A percentile compares a stretch with the other conserved stretches of the same genome.
phyloP scores from a whole-genome alignment of 2,329 filamentous ascomycete species.

The Cladosporium sphaerospermum region DNA sequence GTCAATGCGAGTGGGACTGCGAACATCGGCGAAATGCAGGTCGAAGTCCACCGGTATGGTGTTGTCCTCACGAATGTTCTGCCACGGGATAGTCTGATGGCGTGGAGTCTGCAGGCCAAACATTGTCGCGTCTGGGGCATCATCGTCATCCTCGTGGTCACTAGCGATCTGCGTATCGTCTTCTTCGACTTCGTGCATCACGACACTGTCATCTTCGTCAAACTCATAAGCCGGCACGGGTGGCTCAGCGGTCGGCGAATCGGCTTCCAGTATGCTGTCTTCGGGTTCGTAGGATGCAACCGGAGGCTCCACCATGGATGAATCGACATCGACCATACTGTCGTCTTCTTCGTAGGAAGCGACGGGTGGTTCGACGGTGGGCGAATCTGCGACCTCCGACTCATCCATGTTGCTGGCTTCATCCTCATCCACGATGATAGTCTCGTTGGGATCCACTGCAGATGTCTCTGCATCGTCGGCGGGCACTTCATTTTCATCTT shows the following conservation, averaged over 20 bases:
- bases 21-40: constrained; percentile 13
- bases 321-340: neutral
- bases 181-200: neutral
- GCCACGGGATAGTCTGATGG: constrained; percentile 28
- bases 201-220: neutral
- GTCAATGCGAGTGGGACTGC: neutral
- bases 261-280: neutral
- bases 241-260: neutral
- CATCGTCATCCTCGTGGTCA: constrained; percentile 7
- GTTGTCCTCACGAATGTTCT: constrained; percentile 24
- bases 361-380: neutral
- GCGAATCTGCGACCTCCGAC: neutral
- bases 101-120: constrained; percentile 12
- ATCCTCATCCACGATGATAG: constrained; percentile 14
- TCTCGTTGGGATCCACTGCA: constrained; percentile 13
- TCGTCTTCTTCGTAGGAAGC: neutral
- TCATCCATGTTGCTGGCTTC: constrained; percentile 11
- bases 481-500: neutral
- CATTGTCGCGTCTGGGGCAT: neutral
- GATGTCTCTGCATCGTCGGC: neutral
- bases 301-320: neutral
- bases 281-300: neutral
- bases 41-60: constrained; percentile 28
- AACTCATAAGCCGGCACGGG: constrained; percentile 2
- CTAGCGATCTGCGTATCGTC: neutral